Evolutionary conservation across 2,329 filamentous ascomycete species (phyloP).

Genomic region (Calonectria pseudoturangicola): DNA sequence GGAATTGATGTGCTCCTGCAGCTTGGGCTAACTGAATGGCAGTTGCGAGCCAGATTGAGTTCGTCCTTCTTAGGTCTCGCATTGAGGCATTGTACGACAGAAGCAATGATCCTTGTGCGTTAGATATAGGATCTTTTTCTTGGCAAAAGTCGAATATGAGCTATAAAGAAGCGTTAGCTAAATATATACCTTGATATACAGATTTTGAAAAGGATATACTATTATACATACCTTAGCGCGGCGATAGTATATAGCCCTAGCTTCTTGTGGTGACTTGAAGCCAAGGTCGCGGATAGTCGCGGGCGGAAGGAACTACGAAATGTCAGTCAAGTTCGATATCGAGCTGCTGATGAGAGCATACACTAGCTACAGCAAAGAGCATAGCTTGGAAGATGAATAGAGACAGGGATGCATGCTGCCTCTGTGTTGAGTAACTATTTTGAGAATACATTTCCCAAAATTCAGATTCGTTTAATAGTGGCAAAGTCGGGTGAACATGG

Average conservation of each 20-base stretch:
- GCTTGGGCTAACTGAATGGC: slow-evolving; percentile 42
- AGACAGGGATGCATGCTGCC: slow-evolving; percentile 13
- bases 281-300: slow-evolving; percentile 35
- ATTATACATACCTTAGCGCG: slow-evolving; percentile 33
- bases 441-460: slow-evolving; percentile 42
- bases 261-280: slow-evolving; percentile 35
- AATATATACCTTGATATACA: not conserved
- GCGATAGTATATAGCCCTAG: slow-evolving; percentile 41
- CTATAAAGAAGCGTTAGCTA: slow-evolving; percentile 18
- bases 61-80: slow-evolving; percentile 37
- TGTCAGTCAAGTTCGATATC: not conserved
- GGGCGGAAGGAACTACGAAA: slow-evolving; percentile 33
- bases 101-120: slow-evolving; percentile 38
- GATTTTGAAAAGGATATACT: not conserved
- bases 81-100: slow-evolving; percentile 41
- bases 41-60: slow-evolving; percentile 43
- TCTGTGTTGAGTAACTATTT: not conserved
- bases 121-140: slow-evolving; percentile 31
- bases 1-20: slow-evolving; percentile 37
- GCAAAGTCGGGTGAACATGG: slow-evolving; percentile 42
- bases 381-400: slow-evolving; percentile 43
- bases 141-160: slow-evolving; percentile 41
- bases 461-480: slow-evolving; percentile 33
- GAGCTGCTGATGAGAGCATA: not conserved
- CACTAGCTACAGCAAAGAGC: slow-evolving; percentile 43